Evolutionary conservation across 2,329 filamentous ascomycete genomes (phyloP).

Genomic region (Karstenula rhodostoma): DNA sequence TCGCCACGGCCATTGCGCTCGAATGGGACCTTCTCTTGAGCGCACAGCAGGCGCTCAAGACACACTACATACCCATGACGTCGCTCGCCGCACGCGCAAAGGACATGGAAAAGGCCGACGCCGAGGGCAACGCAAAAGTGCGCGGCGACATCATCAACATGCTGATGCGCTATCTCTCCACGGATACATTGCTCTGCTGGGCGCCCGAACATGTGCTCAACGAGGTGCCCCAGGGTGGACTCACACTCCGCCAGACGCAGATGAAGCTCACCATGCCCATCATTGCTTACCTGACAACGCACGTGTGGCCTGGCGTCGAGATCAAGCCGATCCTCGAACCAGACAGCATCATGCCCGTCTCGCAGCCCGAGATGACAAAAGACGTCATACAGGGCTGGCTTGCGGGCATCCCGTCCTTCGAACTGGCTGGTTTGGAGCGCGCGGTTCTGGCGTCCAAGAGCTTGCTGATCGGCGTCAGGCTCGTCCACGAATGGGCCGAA

Average conservation of each 20-base stretch:
- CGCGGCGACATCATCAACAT: constrained; percentile 71
- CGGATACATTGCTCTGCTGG: constrained; percentile 94
- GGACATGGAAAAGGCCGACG: constrained; percentile 78
- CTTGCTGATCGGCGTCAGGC: constrained; percentile 75
- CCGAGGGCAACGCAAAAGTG: constrained; percentile 58
- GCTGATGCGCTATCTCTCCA: constrained; percentile 86
- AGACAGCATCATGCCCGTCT: constrained; percentile 76
- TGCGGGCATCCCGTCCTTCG: constrained; percentile 73
- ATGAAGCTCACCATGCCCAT: constrained; percentile 73
- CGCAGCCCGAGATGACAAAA: constrained; percentile 77
- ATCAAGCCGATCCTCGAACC: constrained; percentile 83
- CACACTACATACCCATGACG: constrained; percentile 90
- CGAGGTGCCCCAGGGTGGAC: constrained; percentile 54
- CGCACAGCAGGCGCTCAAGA: constrained; percentile 81
- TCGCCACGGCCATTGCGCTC: constrained; percentile 84
- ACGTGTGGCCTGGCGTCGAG: constrained; percentile 84
- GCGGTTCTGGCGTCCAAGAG: constrained; percentile 88
- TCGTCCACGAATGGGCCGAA: constrained; percentile 89
- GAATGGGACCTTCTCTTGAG: constrained; percentile 92
- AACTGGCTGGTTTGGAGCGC: constrained; percentile 86
- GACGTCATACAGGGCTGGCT: constrained; percentile 83
- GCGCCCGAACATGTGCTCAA: constrained; percentile 65
- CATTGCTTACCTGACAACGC: constrained; percentile 72
- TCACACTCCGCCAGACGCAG: constrained; percentile 76
- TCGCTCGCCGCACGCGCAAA: constrained; percentile 83